phyloP scores from a whole-genome alignment of 805 yeast species.

The Pichia kluyveri region DNA sequence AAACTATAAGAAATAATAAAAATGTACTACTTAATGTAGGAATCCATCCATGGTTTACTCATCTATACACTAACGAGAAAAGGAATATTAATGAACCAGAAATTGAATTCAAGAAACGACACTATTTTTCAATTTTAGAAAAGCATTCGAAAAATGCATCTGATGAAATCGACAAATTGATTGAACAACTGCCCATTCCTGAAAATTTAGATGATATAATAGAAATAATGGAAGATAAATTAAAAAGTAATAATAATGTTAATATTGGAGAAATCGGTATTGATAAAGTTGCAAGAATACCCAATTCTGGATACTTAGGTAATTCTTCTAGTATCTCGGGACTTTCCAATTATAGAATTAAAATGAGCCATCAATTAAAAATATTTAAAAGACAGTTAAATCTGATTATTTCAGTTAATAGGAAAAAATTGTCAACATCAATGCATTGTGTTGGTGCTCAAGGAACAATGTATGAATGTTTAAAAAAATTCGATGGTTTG shows the following conservation, averaged over 20 bases:
- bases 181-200: constrained; percentile 51
- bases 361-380: constrained; percentile 53
- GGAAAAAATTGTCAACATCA: constrained; percentile 41
- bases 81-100: background rate
- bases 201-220: constrained; percentile 31
- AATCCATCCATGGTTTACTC: constrained; percentile 89
- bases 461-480: constrained; percentile 35
- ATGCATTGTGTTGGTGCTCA: constrained; percentile 82
- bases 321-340: background rate
- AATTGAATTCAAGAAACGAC: constrained; percentile 32
- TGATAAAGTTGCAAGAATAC: constrained; percentile 68
- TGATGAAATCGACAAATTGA: constrained; percentile 22
- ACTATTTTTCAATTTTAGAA: constrained; percentile 49
- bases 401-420: constrained; percentile 36
- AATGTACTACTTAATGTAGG: constrained; percentile 48
- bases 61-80: constrained; percentile 35
- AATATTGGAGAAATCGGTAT: constrained; percentile 88
- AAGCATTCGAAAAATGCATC: constrained; percentile 23
- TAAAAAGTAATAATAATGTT: constrained; percentile 20
- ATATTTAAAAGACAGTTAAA: constrained; percentile 43
- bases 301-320: constrained; percentile 48
- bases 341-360: constrained; percentile 36
- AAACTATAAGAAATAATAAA: constrained; percentile 1
- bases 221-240: constrained; percentile 21
- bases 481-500: constrained; percentile 23